Base-by-base conservation (phyloP, 208 protist genomes). In the Wallacemonas collosoma region DNA sequence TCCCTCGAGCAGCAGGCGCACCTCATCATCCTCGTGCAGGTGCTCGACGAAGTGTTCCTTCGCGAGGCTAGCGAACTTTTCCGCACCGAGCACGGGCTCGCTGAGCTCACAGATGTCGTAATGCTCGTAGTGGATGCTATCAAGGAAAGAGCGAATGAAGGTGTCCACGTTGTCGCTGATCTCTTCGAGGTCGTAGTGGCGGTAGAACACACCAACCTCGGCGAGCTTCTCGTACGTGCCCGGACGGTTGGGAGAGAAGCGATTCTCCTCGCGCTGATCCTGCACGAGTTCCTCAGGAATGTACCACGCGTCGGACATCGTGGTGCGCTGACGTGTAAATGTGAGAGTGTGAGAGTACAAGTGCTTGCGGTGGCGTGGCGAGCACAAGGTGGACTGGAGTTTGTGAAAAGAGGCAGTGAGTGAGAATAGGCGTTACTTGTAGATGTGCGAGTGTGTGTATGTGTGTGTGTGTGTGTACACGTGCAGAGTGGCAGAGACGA, bases 11-110 rank as follows among this genome's bases (percentile, higher is more conserved):
- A 96, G 68, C 39, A 91, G 76, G 2, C 94, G 87, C 41, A 96
- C 88, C 77, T 98, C 93, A 56, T 98, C 94, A 71, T 96, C 93
- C 58, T 93, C 87, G 83, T 97, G 93, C 14, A 94, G 47, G 73
- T 97, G 94, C 74, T 97, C 90, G 26, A 44, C 41, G 58, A 93
- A 95, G 76, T 93, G 91, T 62, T 61, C 72, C 50, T 65, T 38
- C 9, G 91, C 68, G 36, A 90, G 75, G 43, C 81, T 48, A 15
- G 86, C 82, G 62, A 87, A 90, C 67, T 76, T 75, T 44, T 85
- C 75, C 11, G 40, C 71, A 38, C 76, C 81, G 12, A 90, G 66
- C 44, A 41, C 55, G 14, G 43, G 51, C 7, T 66, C 71, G 69
- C 56, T 74, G 53, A 87, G 74, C 38, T 71, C 45, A 1, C 89